Conservation (phyloP, 441 rosid species). For the Arabidopsis hybrid region DNA sequence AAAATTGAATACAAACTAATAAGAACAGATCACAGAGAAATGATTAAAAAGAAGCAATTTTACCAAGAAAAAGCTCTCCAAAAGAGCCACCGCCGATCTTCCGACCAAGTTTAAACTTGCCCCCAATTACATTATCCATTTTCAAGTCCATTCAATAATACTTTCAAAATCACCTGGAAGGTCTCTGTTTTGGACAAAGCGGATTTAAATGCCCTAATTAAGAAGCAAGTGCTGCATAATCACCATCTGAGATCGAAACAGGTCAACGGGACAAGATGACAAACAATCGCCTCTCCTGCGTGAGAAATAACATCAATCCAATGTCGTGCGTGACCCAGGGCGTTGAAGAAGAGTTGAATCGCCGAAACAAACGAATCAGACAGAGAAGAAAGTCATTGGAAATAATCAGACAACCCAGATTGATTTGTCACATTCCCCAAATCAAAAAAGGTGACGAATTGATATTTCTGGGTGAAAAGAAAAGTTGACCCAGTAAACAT, state of each 20-base stretch:
- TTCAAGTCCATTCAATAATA: constrained; percentile 43
- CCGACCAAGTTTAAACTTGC: constrained; percentile 63
- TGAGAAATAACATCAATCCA: background rate
- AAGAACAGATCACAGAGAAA: constrained; percentile 1
- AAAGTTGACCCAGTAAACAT: constrained; percentile 15
- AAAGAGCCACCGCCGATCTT: constrained; percentile 76
- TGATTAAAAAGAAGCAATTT: background rate
- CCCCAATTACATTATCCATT: constrained; percentile 64
- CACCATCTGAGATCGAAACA: constrained; percentile 41
- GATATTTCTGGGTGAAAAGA: constrained; percentile 4
- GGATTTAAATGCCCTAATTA: constrained; percentile 7
- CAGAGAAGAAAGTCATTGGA: background rate
- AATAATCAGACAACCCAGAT: constrained; percentile 12
- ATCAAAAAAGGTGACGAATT: constrained; percentile 17
- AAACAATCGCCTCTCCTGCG: constrained; percentile 12
- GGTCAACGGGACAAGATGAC: constrained; percentile 31
- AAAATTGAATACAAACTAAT: background rate
- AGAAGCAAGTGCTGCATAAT: constrained; percentile 3
- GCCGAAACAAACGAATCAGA: constrained; percentile 18
- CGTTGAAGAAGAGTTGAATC: constrained; percentile 23
- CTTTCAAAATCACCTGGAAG: background rate
- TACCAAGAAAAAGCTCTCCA: constrained; percentile 66
- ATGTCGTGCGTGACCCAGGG: constrained; percentile 5
- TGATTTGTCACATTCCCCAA: constrained; percentile 31
- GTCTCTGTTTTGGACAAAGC: background rate